Conservation (phyloP, 148 eudicot genomes). For the Spergularia bocconei region DNA sequence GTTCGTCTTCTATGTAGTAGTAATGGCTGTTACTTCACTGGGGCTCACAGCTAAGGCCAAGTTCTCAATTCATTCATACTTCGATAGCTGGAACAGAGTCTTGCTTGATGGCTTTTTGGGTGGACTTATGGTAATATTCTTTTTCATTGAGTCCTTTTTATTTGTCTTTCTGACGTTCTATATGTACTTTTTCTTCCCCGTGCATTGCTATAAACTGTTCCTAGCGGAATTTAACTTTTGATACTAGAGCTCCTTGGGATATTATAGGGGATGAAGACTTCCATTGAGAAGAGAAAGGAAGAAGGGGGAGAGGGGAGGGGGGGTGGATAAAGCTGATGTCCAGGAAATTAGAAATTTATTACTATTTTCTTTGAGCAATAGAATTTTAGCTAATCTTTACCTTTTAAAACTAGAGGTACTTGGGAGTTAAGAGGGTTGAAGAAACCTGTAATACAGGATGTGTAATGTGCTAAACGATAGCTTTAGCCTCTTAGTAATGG, state of each 20-base stretch:
- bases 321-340: too few species aligned
- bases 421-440: neutral
- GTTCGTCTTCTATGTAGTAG: slow-evolving; percentile 71
- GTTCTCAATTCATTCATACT: slow-evolving; percentile 76
- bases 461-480: neutral
- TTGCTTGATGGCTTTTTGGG: slow-evolving; percentile 81
- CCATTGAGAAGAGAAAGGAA: too few species aligned
- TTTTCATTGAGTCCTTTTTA: neutral
- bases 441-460: neutral
- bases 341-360: too few species aligned
- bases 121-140: slow-evolving; percentile 81
- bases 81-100: slow-evolving; percentile 83
- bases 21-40: slow-evolving; percentile 84
- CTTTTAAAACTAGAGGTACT: neutral
- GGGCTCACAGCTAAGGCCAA: slow-evolving; percentile 85
- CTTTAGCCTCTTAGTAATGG: neutral
- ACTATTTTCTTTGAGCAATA: too few species aligned
- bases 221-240: too few species aligned
- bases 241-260: too few species aligned
- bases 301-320: too few species aligned
- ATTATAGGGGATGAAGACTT: too few species aligned
- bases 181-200: neutral
- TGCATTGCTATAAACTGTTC: neutral
- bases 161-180: neutral
- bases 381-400: too few species aligned